A percentile compares a stretch with the other conserved stretches of the same genome.
phyloP scores from a whole-genome alignment of 2,329 filamentous ascomycete species.

The Bisporella sp. region DNA sequence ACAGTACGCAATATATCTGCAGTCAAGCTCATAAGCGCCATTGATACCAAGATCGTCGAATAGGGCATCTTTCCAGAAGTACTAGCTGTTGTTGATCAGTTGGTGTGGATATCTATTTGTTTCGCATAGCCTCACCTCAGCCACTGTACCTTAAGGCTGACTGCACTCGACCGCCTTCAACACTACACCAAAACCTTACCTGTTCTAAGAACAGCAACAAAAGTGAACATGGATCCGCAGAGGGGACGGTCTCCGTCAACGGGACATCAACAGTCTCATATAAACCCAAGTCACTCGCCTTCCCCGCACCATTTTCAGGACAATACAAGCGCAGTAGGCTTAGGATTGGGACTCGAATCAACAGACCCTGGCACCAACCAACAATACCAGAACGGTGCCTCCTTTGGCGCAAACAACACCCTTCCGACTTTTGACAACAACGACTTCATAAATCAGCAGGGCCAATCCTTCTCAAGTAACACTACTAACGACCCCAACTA shows the following conservation, averaged over 20 bases:
- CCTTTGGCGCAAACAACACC: conserved; percentile 27
- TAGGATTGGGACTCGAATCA: conserved; percentile 50
- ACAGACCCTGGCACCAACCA: conserved; percentile 25
- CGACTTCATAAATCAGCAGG: conserved; percentile 38
- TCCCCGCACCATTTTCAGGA: conserved; percentile 43
- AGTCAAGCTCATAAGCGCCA: too few species aligned
- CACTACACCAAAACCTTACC: conserved; percentile 16
- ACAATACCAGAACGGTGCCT: conserved; percentile 30
- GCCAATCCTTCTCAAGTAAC: conserved; percentile 20
- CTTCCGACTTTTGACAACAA: conserved; percentile 25
- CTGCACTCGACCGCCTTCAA: conserved; percentile 11
- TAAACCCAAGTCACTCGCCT: conserved; percentile 62
- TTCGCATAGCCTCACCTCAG: conserved; percentile 26
- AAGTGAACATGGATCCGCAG: conserved; percentile 44
- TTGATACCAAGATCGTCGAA: neutral
- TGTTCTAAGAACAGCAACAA: conserved; percentile 30
- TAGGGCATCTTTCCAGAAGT: conserved; percentile 1
- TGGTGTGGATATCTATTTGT: conserved; percentile 6
- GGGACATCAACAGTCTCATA: conserved; percentile 50
- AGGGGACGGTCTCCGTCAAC: conserved; percentile 57
- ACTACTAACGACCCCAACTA: conserved; percentile 16
- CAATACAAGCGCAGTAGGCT: conserved; percentile 42
- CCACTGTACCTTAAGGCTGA: conserved; percentile 22
- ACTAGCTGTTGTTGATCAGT: neutral
- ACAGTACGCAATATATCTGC: too few species aligned